These are phyloP conservation scores for Trypanosoma brucei DNA, from an alignment of 208 protist genomes.

Conservation along the genomic window DNA sequence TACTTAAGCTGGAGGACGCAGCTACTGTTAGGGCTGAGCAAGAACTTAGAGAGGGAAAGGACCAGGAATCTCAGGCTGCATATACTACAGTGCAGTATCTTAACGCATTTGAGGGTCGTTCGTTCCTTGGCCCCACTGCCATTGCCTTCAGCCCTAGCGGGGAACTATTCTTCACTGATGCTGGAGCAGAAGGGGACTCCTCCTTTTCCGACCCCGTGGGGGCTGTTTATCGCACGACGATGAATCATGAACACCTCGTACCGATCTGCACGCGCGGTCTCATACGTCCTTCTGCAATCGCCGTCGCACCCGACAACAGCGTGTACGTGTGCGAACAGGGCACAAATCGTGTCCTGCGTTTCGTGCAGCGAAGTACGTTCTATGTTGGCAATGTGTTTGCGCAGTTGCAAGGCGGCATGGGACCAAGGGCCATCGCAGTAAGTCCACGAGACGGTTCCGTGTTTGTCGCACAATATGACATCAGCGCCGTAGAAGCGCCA, in stretches of 20 bases:
- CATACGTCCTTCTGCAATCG: conserved; percentile 42
- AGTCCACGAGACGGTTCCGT: conserved; percentile 34
- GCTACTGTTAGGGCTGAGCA: background rate
- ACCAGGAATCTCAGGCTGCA: background rate
- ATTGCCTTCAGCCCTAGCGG: conserved; percentile 35
- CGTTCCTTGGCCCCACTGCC: conserved; percentile 44
- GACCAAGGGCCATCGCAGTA: conserved; percentile 49
- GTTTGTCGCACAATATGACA: conserved; percentile 67
- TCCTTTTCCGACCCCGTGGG: conserved; percentile 44
- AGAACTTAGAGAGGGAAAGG: conserved; percentile 1
- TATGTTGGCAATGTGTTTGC: conserved; percentile 58
- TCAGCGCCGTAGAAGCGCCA: conserved; percentile 6
- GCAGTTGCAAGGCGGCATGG: conserved; percentile 57
- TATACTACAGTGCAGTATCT: conserved; percentile 24
- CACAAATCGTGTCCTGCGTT: conserved; percentile 61
- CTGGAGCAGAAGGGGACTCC: conserved; percentile 53
- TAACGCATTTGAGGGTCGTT: conserved; percentile 32
- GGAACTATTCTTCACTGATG: conserved; percentile 75
- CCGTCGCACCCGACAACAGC: conserved; percentile 35
- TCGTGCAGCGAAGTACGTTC: conserved; percentile 42
- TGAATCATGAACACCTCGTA: conserved; percentile 40
- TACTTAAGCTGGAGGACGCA: conserved; percentile 12
- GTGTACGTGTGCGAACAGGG: conserved; percentile 65
- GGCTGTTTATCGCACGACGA: conserved; percentile 60
- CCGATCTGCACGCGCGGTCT: conserved; percentile 51